Base-by-base conservation (phyloP, 176 grass and related monocot genomes). In the Guadua angustifolia region DNA sequence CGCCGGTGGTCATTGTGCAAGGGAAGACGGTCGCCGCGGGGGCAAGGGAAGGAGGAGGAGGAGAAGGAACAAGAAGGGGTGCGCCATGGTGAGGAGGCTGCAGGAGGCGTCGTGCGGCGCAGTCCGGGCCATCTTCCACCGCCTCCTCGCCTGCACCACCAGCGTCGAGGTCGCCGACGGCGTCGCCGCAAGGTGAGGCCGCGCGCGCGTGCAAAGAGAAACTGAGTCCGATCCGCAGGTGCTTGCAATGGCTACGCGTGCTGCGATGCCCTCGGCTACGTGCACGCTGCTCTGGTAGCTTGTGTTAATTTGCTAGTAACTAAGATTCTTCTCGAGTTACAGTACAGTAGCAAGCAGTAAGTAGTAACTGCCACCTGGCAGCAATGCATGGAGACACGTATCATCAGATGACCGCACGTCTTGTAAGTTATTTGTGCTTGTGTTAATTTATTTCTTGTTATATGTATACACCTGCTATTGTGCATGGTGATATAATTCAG, bases 111-210 rank as follows among this genome's bases (percentile, higher is more conserved):
- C 91, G 61, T 90, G 89, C 79, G 72, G 82, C 36, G 92, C 89
- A 2, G 40, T 90, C 50, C 77, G 71, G 0, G 79, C 88, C 45
- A 80, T 95, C 59, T 90, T 95, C 76, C 91, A 79, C 66, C 91
- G 85, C 40, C 89, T 98, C 60, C 91, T 95, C 35, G 70, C 89
- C 22, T 98, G 95, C 84, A 62, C 91, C 43, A 79, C 91, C 56
- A 93, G 56, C 17, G 85, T 95, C 50, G 93, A 93, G 69, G 93
- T 98, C 66, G 94, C 85, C 58, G 89, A 95, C 88, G 83, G 44
- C 66, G 53, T 36, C 59, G 73, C 19, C 86, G 19, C 73, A 3
- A 25, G 77, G 15, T 50, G 77, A 81, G 13, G 12, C 61, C 61
- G 61, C 26, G 5, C 25, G 11, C 5, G 24, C 12, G 59, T 0